Conservation (phyloP, 805 yeast genomes). For the Candida awuae region DNA sequence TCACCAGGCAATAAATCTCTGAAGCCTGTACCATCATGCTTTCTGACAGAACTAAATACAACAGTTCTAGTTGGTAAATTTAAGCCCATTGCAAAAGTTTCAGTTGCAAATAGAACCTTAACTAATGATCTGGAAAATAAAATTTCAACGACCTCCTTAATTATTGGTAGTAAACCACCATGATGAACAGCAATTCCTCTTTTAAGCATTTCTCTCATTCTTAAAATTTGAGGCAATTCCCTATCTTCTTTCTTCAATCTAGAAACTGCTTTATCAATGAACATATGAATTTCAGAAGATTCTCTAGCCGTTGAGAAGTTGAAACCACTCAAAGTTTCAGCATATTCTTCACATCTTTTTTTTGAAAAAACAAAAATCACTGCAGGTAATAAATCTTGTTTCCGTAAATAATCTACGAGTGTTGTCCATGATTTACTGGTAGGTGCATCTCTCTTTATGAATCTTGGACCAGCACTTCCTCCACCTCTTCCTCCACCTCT, state of each 20-base stretch:
- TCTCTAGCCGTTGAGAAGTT: constrained; percentile 82
- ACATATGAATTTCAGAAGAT: constrained; percentile 86
- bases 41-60: constrained; percentile 74
- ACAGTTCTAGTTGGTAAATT: constrained; percentile 96
- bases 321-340: constrained; percentile 62
- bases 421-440: constrained; percentile 72
- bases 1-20: constrained; percentile 89
- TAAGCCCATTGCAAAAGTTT: constrained; percentile 97
- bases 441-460: constrained; percentile 54
- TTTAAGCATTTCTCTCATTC: constrained; percentile 71
- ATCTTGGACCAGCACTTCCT: constrained; percentile 27
- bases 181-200: constrained; percentile 98
- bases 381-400: constrained; percentile 73
- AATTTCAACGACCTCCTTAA: constrained; percentile 92
- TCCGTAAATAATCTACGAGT: constrained; percentile 61
- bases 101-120: constrained; percentile 91
- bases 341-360: constrained; percentile 89
- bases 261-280: constrained; percentile 80
- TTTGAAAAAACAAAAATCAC: constrained; percentile 92
- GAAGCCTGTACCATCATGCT: constrained; percentile 83
- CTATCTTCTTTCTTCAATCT: constrained; percentile 88
- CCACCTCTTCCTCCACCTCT: constrained; percentile 26
- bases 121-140: constrained; percentile 79
- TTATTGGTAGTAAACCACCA: constrained; percentile 84
- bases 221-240: constrained; percentile 82